A percentile compares a stretch with the other conserved stretches of the same genome.
phyloP scores from a whole-genome alignment of 352 stramenopile genomes.

The Globisporangium echinulatum region DNA sequence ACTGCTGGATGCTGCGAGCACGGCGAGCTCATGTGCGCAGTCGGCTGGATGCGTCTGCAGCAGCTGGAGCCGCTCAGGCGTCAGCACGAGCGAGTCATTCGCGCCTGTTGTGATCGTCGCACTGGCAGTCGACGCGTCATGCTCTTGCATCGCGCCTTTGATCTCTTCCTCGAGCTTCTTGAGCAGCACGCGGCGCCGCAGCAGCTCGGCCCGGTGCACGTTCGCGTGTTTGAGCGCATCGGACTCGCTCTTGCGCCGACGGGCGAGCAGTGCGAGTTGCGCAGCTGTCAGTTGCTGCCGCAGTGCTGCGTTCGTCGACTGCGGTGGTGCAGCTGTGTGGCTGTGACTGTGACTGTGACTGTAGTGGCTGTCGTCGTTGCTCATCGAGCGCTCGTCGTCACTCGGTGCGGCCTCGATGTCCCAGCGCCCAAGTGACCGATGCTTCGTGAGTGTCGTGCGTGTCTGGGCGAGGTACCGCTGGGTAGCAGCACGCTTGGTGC shows the following conservation, averaged over 20 bases:
- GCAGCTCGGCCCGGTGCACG: slow-evolving; percentile 49
- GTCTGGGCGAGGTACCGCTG: slow-evolving; percentile 12
- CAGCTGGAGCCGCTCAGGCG: slow-evolving; percentile 24
- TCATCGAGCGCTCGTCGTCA: neutral
- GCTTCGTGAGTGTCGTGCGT: slow-evolving; percentile 25
- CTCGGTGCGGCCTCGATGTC: slow-evolving; percentile 34
- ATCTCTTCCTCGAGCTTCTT: slow-evolving; percentile 74
- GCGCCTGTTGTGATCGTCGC: slow-evolving; percentile 22
- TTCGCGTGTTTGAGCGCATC: slow-evolving; percentile 51
- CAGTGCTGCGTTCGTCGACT: slow-evolving; percentile 9
- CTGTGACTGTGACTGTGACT: neutral
- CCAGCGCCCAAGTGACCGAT: slow-evolving; percentile 31
- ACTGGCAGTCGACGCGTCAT: slow-evolving; percentile 7
- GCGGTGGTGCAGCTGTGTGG: neutral
- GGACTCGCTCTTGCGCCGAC: slow-evolving; percentile 63
- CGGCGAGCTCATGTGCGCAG: slow-evolving; percentile 47
- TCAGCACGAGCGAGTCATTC: slow-evolving; percentile 24
- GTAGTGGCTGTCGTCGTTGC: neutral
- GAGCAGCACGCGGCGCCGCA: slow-evolving; percentile 53
- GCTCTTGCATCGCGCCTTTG: slow-evolving; percentile 54
- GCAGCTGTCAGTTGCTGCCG: slow-evolving; percentile 11
- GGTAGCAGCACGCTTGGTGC: neutral
- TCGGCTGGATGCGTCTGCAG: slow-evolving; percentile 56
- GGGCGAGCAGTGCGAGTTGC: slow-evolving; percentile 25
- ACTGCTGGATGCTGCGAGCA: slow-evolving; percentile 18